phyloP scores from a whole-genome alignment of 352 stramenopile species.

The Phytophthora sojae region DNA sequence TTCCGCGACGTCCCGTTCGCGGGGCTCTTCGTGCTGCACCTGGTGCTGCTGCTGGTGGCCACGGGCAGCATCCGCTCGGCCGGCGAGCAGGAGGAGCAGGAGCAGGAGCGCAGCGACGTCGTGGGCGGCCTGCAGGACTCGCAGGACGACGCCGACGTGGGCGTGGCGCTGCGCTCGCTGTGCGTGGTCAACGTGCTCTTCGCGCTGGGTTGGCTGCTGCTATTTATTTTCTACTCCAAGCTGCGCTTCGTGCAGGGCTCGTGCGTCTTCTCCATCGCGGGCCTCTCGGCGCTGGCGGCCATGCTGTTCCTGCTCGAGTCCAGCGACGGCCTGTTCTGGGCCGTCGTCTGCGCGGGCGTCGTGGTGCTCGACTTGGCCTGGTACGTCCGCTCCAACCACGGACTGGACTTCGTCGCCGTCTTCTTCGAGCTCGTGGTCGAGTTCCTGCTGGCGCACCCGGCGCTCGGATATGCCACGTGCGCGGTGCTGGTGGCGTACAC shows the following conservation, averaged over 20 bases:
- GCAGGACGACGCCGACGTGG: constrained; percentile 50
- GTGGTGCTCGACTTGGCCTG: constrained; percentile 72
- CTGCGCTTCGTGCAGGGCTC: constrained; percentile 76
- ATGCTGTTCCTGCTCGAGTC: constrained; percentile 68
- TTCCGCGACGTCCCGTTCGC: constrained; percentile 70
- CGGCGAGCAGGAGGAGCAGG: constrained; percentile 28
- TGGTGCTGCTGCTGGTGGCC: constrained; percentile 57
- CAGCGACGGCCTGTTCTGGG: constrained; percentile 56
- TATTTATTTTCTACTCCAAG: constrained; percentile 83
- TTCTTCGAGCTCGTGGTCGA: constrained; percentile 86
- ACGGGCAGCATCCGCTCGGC: constrained; percentile 50
- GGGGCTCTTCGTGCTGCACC: constrained; percentile 57
- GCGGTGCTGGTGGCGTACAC: constrained; percentile 70
- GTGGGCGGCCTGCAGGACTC: constrained; percentile 35
- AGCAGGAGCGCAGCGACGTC: constrained; percentile 34
- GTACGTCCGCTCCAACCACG: constrained; percentile 70
- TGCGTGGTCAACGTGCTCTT: constrained; percentile 81
- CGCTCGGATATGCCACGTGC: constrained; percentile 61
- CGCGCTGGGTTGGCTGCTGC: constrained; percentile 67
- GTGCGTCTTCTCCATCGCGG: constrained; percentile 68
- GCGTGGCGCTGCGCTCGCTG: constrained; percentile 65
- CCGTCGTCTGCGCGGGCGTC: constrained; percentile 43
- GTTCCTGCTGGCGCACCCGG: constrained; percentile 62
- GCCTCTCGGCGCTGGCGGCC: constrained; percentile 57
- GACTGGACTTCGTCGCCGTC: constrained; percentile 85